A percentile compares a stretch with the other conserved stretches of the same genome.
Conservation (phyloP, 768 basidiomycete genomes). For the Lyophyllum atratum region DNA sequence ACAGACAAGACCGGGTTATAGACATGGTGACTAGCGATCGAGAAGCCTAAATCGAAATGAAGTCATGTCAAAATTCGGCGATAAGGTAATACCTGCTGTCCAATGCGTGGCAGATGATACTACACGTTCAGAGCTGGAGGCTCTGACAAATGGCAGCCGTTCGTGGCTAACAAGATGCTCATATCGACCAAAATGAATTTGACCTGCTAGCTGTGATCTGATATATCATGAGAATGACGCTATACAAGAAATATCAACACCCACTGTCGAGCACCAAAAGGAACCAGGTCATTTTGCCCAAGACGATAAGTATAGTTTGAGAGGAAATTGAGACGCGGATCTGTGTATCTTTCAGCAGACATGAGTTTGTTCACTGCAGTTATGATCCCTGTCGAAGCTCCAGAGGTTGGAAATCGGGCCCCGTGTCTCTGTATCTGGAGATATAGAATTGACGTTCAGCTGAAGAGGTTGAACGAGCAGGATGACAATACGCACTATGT, state of each 20-base stretch:
- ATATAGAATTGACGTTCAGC: background rate
- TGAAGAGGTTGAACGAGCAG: background rate
- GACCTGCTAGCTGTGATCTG: slow-evolving; percentile 49
- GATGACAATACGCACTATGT: slow-evolving; percentile 50
- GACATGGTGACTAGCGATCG: slow-evolving; percentile 45
- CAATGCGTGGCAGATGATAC: slow-evolving; percentile 71
- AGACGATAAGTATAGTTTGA: slow-evolving; percentile 58
- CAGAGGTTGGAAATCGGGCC: slow-evolving; percentile 69
- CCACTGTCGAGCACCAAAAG: slow-evolving; percentile 67
- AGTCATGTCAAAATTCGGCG: background rate
- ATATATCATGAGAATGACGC: background rate
- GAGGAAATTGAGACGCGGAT: slow-evolving; percentile 57
- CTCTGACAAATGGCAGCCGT: slow-evolving; percentile 51
- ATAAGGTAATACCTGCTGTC: slow-evolving; percentile 50
- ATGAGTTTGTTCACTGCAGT: slow-evolving; percentile 56
- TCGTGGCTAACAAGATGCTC: slow-evolving; percentile 40
- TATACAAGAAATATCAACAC: slow-evolving; percentile 18
- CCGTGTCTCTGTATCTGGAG: slow-evolving; percentile 79
- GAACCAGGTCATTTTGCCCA: slow-evolving; percentile 59
- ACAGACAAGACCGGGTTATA: slow-evolving; percentile 55
- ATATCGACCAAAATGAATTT: slow-evolving; percentile 57
- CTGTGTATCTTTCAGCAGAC: slow-evolving; percentile 42
- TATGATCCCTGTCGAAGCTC: slow-evolving; percentile 43
- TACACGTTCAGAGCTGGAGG: slow-evolving; percentile 56
- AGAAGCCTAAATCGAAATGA: slow-evolving; percentile 50